Evolutionary conservation across 2,329 filamentous ascomycete genomes (phyloP), one percentile per base, ranked within the genome.

Genomic region (Chalaropsis ovoidea): DNA sequence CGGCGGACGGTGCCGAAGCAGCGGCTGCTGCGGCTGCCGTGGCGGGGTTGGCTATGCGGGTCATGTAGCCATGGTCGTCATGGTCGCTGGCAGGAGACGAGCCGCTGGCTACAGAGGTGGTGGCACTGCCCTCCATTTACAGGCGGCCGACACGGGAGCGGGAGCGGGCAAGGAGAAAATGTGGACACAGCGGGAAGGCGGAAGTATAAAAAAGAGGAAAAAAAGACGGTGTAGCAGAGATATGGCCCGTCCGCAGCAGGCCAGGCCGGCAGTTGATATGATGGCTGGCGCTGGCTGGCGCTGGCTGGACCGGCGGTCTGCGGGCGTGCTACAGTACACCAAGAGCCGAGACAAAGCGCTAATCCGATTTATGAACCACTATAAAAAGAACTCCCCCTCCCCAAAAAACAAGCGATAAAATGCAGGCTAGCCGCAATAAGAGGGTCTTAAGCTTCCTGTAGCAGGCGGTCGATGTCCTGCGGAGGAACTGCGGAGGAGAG

Each of bases 31-130:
- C 6, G 31, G 6, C 31, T n/a, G 42, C 52, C 35, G 27, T 17
- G 8, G 52, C 13, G 22, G 52, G 15, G 17, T 35, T 10, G 27
- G 52, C 52, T 6, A 15, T 39, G 4, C 17, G 52, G 5, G 24
- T 24, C 24, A 35, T 13, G 22, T n/a, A 56, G 8, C 8, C 27
- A 13, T 15, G 13, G n/a, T 49, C 62, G 24, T n/a, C 52, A 17
- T 56, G 49, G 24, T 64, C 62, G n/a, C 62, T 64, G 8, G 39
- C 41, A 7, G 52, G 19, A 10, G 62, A 64, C 49, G 62, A 64
- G 35, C 52, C 62, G 49, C 62, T 64, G 10, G 62, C 62, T 22
- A 35, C 39, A 45, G 62, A 64, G n/a, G 49, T 64, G 52, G 52
- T 35, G 15, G 52, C 62, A 64, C 52, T 64, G 35, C 22, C 39